Base-by-base conservation (phyloP, 1,284 basidiomycete species). In the Tilletia caries region DNA sequence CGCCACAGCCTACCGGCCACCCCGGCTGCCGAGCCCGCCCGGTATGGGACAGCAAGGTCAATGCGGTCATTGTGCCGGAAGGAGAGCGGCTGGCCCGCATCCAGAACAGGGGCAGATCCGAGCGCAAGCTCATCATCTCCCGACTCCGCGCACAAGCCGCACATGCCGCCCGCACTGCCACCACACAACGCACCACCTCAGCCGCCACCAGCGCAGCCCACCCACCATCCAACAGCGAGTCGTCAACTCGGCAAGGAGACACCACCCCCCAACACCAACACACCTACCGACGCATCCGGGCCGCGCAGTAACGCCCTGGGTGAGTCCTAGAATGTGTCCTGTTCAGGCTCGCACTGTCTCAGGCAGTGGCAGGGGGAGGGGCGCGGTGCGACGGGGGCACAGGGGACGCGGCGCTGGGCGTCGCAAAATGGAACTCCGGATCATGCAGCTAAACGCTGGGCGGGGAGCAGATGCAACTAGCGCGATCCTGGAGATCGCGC, bases 41-140 rank as follows among this genome's bases (percentile, higher is more conserved):
- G 32, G n/a, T 62, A 2, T 62, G 58, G 58, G n/a, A 37, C 29
- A 34, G n/a, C 32, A 13, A 34, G 13, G 15, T 34, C 27, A 62
- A 62, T 20, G 58, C 58, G 20, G 32, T 62, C 3, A 37, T 62
- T 23, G 58, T 62, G n/a, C 58, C 58, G 13, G 58, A 62, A 62
- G 58, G 58, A 2, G 58, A 62, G n/a, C 58, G 58, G 18, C 58
- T 62, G 5, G 3, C 20, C 3, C 58, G 58, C 32, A 2, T 62
- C 12, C 58, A 37, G 32, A 33, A 62, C 29, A 25, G 32, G 13
- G 58, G 58, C 8, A 2, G 58, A 1, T 2, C 29, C 4, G 52
- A 23, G 5, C 52, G 52, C n/a, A 54, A 54, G 20, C 48, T 50
- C 48, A 6, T 6, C 6, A n/a, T 50, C 20, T 4, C 20, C 6